Conservation (phyloP, 371 early-diverging fungal genomes). For the Blyttiomyces sp. region DNA sequence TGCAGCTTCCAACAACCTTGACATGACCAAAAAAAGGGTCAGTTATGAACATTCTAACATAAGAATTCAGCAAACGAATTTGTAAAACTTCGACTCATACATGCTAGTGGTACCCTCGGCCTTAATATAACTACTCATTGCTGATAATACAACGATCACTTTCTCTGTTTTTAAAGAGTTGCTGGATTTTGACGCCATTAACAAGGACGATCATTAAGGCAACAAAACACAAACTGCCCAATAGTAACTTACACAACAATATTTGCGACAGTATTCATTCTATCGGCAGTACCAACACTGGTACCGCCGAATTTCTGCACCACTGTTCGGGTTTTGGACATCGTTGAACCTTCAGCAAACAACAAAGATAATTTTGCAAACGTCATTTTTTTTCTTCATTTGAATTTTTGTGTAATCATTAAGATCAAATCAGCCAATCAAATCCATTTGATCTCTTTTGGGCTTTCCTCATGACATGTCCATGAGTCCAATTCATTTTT, state of each 20-base stretch:
- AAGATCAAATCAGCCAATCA: too few species aligned
- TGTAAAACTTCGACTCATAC: too few species aligned
- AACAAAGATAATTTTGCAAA: too few species aligned
- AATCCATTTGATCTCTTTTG: too few species aligned
- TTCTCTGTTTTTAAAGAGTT: slow-evolving; percentile 15
- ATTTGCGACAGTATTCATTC: slow-evolving; percentile 44
- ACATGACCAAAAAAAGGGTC: neutral
- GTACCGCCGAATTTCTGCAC: slow-evolving; percentile 58
- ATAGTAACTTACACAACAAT: slow-evolving; percentile 39
- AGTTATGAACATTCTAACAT: neutral
- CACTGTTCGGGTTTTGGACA: slow-evolving; percentile 4
- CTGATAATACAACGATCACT: slow-evolving; percentile 50
- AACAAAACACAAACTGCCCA: neutral
- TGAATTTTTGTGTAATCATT: too few species aligned
- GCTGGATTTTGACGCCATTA: neutral
- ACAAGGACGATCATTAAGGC: neutral
- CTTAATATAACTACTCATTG: slow-evolving; percentile 52
- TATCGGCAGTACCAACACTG: slow-evolving; percentile 49
- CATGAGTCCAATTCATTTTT: too few species aligned
- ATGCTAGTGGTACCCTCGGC: slow-evolving; percentile 54
- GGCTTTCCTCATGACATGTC: too few species aligned
- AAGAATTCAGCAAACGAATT: neutral
- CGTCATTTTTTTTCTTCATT: too few species aligned
- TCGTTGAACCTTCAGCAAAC: slow-evolving; percentile 1
- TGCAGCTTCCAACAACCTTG: slow-evolving; percentile 65